Evolutionary conservation across 192 early-diverging fungal species (phyloP).

Genomic region (Coemansia sp.): DNA sequence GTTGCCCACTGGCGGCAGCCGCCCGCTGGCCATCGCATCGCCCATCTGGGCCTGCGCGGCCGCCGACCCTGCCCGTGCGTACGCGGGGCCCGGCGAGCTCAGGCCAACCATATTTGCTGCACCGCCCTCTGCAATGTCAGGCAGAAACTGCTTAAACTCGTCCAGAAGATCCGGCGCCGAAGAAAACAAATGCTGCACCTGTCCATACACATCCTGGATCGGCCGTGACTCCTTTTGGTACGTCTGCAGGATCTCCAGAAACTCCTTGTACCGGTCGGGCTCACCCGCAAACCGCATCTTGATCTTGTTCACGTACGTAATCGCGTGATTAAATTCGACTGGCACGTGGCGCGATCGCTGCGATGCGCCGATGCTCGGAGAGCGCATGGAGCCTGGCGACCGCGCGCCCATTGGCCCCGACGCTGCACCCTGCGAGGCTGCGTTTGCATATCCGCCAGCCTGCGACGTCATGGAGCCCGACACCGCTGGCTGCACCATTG

Average conservation of each 20-base stretch:
- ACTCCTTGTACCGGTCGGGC: conserved; percentile 96
- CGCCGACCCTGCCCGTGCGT: conserved; percentile 20
- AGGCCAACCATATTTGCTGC: conserved; percentile 13
- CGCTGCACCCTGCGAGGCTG: conserved; percentile 3
- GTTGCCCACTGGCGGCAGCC: conserved; percentile 59
- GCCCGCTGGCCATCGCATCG: conserved; percentile 31
- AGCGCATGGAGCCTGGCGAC: conserved; percentile 28
- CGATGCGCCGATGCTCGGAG: conserved; percentile 22
- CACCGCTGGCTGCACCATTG: conserved; percentile 8
- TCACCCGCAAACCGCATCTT: conserved; percentile 93
- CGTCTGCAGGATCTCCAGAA: conserved; percentile 95
- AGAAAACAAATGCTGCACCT: conserved; percentile 88
- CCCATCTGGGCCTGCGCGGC: conserved; percentile 10
- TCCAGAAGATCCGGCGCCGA: conserved; percentile 85
- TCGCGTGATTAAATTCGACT: conserved; percentile 97
- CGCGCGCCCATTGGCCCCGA: conserved; percentile 11
- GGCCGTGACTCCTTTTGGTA: conserved; percentile 97
- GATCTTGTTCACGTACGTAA: conserved; percentile 99
- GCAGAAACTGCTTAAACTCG: conserved; percentile 98
- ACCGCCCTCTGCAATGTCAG: conserved; percentile 73
- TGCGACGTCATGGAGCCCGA: neutral
- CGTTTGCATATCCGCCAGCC: neutral
- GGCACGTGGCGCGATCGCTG: conserved; percentile 62
- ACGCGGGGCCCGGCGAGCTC: conserved; percentile 31
- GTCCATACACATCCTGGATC: conserved; percentile 95